These are phyloP conservation scores for Calvatia gigantea DNA, from an alignment of 768 basidiomycete genomes.

Conservation along the genomic window DNA sequence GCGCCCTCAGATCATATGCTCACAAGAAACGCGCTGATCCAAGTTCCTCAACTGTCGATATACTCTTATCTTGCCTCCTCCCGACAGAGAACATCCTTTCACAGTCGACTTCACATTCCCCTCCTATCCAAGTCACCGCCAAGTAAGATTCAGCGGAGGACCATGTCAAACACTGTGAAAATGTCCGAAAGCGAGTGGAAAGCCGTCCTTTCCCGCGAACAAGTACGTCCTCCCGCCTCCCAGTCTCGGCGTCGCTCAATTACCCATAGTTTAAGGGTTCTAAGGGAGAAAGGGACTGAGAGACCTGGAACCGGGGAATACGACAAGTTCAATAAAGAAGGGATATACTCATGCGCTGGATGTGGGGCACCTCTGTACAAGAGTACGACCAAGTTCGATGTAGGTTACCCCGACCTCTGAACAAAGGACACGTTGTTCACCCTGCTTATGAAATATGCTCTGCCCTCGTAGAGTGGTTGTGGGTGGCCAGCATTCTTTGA, in stretches of 20 bases:
- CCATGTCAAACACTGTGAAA: slow-evolving; percentile 32
- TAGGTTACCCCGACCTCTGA: slow-evolving; percentile 20
- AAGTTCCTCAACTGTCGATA: no score
- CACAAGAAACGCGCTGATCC: background rate
- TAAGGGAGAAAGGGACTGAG: slow-evolving; percentile 89
- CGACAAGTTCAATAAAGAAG: slow-evolving; percentile 61
- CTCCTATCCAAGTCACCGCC: background rate
- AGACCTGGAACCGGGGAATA: slow-evolving; percentile 73
- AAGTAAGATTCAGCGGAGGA: slow-evolving; percentile 17
- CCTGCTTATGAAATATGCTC: no score
- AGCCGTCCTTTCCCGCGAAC: slow-evolving; percentile 74
- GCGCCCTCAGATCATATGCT: no score
- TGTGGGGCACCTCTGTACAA: slow-evolving; percentile 85
- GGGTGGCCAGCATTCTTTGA: slow-evolving; percentile 99
- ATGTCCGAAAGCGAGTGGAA: slow-evolving; percentile 83
- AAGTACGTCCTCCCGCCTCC: slow-evolving; percentile 45
- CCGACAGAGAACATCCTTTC: background rate
- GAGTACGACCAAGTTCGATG: slow-evolving; percentile 84
- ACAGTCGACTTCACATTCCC: background rate
- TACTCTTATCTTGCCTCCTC: background rate
- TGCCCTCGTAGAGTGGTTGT: slow-evolving; percentile 61
- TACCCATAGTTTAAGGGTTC: slow-evolving; percentile 68
- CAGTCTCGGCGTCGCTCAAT: background rate
- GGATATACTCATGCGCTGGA: slow-evolving; percentile 76
- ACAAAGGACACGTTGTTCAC: background rate